Conservation (phyloP, 306 rosid genomes). For the Malus sylvestris region DNA sequence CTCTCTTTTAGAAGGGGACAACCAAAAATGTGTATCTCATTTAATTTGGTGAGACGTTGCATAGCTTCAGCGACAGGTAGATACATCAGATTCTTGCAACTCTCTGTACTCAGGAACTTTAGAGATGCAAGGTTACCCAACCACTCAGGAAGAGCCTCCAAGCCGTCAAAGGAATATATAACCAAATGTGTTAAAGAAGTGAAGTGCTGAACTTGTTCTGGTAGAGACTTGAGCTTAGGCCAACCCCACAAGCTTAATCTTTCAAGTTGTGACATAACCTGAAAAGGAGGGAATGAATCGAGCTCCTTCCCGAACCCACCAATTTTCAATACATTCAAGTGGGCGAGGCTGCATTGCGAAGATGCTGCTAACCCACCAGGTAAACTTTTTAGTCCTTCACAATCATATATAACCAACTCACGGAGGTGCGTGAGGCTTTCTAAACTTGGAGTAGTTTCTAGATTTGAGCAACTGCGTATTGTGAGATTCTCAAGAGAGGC, state of each 20-base stretch:
- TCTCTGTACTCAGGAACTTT: accelerated
- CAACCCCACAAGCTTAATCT: background rate
- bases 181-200: background rate
- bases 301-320: background rate
- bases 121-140: background rate
- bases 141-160: background rate
- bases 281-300: background rate
- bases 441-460: background rate
- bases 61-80: background rate
- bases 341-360: background rate
- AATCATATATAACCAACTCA: accelerated
- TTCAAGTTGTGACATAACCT: background rate
- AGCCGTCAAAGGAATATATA: background rate
- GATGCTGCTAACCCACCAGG: background rate
- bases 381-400: background rate
- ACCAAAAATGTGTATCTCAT: accelerated
- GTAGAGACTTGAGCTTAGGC: background rate
- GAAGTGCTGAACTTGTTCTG: background rate
- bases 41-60: background rate
- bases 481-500: background rate
- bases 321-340: background rate
- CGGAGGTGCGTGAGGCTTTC: background rate
- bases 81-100: background rate
- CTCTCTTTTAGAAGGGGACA: background rate
- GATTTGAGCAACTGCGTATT: background rate